Base-by-base conservation (phyloP, 78 protist genomes). In the Pigoraptor vietnamica region DNA sequence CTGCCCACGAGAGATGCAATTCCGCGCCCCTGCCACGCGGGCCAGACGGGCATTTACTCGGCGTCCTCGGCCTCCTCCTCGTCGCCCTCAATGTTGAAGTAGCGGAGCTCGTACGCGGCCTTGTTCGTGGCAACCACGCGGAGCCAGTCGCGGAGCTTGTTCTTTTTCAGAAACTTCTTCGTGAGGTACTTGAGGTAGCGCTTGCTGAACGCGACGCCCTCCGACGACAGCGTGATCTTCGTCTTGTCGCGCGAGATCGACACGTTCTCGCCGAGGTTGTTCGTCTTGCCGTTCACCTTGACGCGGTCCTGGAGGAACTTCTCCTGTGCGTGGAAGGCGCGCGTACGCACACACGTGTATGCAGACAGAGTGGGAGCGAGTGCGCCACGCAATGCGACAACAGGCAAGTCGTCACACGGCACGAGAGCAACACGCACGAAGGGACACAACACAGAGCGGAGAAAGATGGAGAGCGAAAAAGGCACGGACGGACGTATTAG, bases 131-230 rank as follows among this genome's bases (percentile, higher is more conserved):
- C 93, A 56, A 97, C 94, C 37, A 97, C 96, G 90, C 96, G 97
- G 40, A 98, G 88, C 94, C 89, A 97, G 89, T 98, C 99, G 19
- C 98, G 87, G 86, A 97, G 90, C 89, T 95, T 86, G 56, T 93
- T 81, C 96, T 96, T 95, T 94, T 96, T 97, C 79, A 98, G 92
- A 96, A 81, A 98, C 96, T 97, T 97, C 96, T 97, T 97, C 81
- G 98, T 91, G 35, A 98, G 93, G 93, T 97, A 98, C 95, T 98
- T 98, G 39, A 98, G 39, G 96, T 98, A 98, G 39, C 98, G 79
- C 96, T 98, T 97, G 55, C 95, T 86, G 96, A 97, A 92, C 39
- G 93, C 86, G 90, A 79, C 35, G 56, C 14, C 56, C 90, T 84
- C 89, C 86, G 97, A 36, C 24, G 91, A 32, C 84, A 97, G 89